Conservation (phyloP, 306 rosid genomes). For the Sesbania bispinosa region DNA sequence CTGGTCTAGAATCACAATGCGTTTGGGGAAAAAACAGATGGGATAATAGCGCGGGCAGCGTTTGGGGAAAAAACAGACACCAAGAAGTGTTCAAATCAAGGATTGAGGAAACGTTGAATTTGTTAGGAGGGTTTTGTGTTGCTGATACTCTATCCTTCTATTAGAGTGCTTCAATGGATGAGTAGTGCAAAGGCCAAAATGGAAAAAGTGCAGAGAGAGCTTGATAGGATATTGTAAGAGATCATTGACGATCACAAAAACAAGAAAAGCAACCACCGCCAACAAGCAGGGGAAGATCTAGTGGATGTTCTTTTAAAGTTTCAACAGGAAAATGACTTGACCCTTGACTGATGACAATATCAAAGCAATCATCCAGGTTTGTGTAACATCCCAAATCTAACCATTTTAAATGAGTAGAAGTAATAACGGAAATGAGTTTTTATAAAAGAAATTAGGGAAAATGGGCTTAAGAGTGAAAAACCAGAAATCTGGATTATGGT, state of each 20-base stretch:
- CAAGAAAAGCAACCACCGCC: neutral
- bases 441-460: no score
- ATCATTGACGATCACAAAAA: constrained; percentile 19
- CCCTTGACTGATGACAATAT: constrained; percentile 17
- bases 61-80: constrained; percentile 8
- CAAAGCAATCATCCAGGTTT: constrained; percentile 31
- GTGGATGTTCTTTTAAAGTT: constrained; percentile 30
- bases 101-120: neutral
- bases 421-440: no score
- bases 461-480: no score
- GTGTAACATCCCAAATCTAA: no score
- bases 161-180: neutral
- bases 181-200: neutral
- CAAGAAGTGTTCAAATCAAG: neutral
- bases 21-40: no score
- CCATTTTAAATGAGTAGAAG: no score
- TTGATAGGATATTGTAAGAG: constrained; percentile 19
- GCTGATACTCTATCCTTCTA: constrained; percentile 30
- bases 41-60: neutral
- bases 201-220: neutral
- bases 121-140: constrained; percentile 15
- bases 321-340: neutral
- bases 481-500: no score
- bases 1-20: no score
- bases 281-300: constrained; percentile 18